These are phyloP conservation scores for Wickerhamiella sergipiensis DNA, from an alignment of 805 yeast species.

Conservation along the genomic window DNA sequence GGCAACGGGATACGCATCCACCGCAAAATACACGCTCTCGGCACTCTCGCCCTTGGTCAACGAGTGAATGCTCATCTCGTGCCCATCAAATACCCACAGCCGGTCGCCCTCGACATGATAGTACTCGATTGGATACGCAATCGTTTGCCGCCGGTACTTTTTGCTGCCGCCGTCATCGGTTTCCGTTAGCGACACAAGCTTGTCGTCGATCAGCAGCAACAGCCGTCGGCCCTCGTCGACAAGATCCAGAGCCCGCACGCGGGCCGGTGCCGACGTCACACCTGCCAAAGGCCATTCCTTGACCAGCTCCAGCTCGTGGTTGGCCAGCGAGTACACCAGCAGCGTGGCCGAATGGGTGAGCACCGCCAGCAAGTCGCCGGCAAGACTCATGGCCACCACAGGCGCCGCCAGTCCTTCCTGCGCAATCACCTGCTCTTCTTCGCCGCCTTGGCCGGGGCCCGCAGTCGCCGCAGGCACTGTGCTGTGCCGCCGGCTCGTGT, in stretches of 20 bases:
- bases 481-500: neutral
- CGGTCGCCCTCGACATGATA: conserved; percentile 21
- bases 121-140: conserved; percentile 27
- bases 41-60: neutral
- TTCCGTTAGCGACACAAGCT: conserved; percentile 19
- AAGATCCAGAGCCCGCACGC: conserved; percentile 24
- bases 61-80: conserved; percentile 20
- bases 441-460: conserved; percentile 5
- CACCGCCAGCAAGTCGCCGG: conserved; percentile 23
- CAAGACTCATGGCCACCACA: conserved; percentile 21
- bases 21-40: conserved; percentile 12
- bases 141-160: conserved; percentile 18
- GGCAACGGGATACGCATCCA: conserved; percentile 40
- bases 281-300: conserved; percentile 25
- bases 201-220: conserved; percentile 27
- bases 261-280: conserved; percentile 27
- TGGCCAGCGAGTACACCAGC: conserved; percentile 14
- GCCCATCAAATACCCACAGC: conserved; percentile 32
- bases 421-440: conserved; percentile 22
- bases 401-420: conserved; percentile 21
- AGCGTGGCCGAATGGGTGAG: conserved; percentile 23
- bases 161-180: conserved; percentile 8
- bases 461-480: neutral
- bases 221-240: conserved; percentile 11
- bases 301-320: conserved; percentile 17